These are phyloP conservation scores for Termitomyces sp. DNA, from an alignment of 768 basidiomycete species.

Conservation along the genomic window DNA sequence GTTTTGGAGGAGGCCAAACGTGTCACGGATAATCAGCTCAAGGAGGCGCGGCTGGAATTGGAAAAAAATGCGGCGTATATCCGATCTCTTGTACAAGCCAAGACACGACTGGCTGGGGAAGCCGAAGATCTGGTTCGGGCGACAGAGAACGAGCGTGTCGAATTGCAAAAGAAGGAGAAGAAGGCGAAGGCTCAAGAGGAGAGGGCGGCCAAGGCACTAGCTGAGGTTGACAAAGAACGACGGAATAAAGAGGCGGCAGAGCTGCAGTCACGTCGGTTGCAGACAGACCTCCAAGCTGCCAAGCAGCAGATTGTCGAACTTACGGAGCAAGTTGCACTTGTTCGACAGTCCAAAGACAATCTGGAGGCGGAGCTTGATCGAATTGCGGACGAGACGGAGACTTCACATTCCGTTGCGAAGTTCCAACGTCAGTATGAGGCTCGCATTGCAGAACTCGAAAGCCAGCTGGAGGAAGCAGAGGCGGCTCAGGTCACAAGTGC, in stretches of 20 bases:
- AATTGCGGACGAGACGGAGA: slow-evolving; percentile 59
- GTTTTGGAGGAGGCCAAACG: slow-evolving; percentile 95
- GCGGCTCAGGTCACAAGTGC: slow-evolving; percentile 44
- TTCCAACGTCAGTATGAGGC: slow-evolving; percentile 62
- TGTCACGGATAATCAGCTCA: slow-evolving; percentile 88
- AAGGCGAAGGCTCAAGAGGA: slow-evolving; percentile 60
- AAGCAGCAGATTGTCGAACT: slow-evolving; percentile 56
- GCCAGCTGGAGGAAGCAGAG: slow-evolving; percentile 56
- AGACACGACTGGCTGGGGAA: slow-evolving; percentile 68
- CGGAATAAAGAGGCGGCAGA: slow-evolving; percentile 65
- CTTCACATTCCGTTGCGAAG: slow-evolving; percentile 51
- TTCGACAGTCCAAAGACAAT: slow-evolving; percentile 60
- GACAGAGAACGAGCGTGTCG: slow-evolving; percentile 66
- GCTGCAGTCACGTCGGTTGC: slow-evolving; percentile 54
- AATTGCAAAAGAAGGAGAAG: slow-evolving; percentile 69
- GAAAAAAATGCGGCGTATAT: slow-evolving; percentile 73
- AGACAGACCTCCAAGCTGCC: slow-evolving; percentile 55
- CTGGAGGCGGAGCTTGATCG: slow-evolving; percentile 66
- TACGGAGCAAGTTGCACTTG: slow-evolving; percentile 46
- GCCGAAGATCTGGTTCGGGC: slow-evolving; percentile 79
- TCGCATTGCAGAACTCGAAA: slow-evolving; percentile 60
- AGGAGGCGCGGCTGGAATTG: slow-evolving; percentile 75
- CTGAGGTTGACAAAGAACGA: slow-evolving; percentile 66
- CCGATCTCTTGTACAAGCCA: slow-evolving; percentile 83
- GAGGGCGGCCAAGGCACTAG: slow-evolving; percentile 48